Evolutionary conservation across 441 rosid species (phyloP).

Genomic region (Populus hybrid): DNA sequence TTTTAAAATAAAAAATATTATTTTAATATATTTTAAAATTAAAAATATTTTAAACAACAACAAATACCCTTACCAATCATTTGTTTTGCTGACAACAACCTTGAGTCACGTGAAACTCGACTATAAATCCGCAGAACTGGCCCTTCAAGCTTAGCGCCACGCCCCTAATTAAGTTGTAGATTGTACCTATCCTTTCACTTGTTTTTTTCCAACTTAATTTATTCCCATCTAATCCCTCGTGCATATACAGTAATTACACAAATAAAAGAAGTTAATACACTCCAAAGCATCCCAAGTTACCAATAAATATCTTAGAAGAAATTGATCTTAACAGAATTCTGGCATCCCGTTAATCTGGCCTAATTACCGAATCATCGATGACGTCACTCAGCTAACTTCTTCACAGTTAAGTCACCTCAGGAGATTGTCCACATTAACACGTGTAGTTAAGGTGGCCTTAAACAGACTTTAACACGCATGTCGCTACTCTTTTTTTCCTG

Average conservation of each 20-base stretch:
- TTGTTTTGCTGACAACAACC: background rate
- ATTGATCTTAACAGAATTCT: background rate
- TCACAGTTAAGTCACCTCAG: constrained; percentile 7
- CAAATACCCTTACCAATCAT: no score
- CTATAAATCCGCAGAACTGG: background rate
- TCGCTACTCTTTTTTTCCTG: background rate
- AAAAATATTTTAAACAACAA: no score
- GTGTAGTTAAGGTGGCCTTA: background rate
- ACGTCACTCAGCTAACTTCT: constrained; percentile 10
- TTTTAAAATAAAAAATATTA: no score
- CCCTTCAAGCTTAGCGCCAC: background rate
- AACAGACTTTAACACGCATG: background rate
- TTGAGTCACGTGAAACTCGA: background rate
- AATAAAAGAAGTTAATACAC: no score
- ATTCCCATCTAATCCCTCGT: background rate
- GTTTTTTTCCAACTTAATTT: background rate
- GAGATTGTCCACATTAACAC: background rate
- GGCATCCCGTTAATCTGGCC: constrained; percentile 1
- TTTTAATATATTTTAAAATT: no score
- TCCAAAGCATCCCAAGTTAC: background rate
- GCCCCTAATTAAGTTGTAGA: background rate
- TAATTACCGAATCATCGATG: background rate
- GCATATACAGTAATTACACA: no score
- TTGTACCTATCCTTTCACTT: background rate
- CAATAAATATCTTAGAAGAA: background rate